Percentiles rank a stretch among this genome's conserved stretches.
Evolutionary conservation across 768 basidiomycete species (phyloP).

Genomic region (Asterophora parasitica): DNA sequence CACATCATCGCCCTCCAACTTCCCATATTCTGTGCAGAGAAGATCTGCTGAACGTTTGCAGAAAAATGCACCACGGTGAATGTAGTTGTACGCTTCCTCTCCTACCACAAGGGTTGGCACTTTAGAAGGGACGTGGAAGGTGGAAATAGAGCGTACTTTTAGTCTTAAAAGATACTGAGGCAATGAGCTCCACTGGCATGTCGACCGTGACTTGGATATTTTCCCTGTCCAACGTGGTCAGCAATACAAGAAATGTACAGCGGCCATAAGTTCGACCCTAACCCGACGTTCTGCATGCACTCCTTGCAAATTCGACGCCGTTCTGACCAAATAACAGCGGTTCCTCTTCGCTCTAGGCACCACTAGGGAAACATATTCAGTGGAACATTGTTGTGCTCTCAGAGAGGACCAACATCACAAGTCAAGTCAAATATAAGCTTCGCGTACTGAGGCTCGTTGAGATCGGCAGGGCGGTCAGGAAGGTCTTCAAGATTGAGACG

Average conservation of each 20-base stretch:
- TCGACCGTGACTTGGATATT: not conserved
- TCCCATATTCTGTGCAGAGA: not conserved
- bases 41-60: not conserved
- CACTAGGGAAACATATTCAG: not conserved
- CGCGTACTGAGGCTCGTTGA: constrained; percentile 8
- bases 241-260: too few relatives aligned
- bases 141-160: not conserved
- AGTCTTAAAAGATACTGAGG: not conserved
- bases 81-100: not conserved
- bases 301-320: constrained; percentile 11
- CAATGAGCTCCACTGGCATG: not conserved
- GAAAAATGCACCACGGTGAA: not conserved
- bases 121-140: too few relatives aligned
- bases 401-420: constrained; percentile 6
- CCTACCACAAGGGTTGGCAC: not conserved
- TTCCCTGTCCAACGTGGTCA: not conserved
- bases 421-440: not conserved
- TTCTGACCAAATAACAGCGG: constrained; percentile 9
- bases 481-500: constrained; percentile 7
- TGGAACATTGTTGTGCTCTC: not conserved
- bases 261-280: not conserved
- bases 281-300: constrained; percentile 7
- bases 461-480: constrained; percentile 10
- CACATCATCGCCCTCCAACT: not conserved
- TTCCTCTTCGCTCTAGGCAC: not conserved